A percentile compares a stretch with the other conserved stretches of the same genome.
phyloP scores from a whole-genome alignment of 768 basidiomycete genomes.

The Paxillus involutus region DNA sequence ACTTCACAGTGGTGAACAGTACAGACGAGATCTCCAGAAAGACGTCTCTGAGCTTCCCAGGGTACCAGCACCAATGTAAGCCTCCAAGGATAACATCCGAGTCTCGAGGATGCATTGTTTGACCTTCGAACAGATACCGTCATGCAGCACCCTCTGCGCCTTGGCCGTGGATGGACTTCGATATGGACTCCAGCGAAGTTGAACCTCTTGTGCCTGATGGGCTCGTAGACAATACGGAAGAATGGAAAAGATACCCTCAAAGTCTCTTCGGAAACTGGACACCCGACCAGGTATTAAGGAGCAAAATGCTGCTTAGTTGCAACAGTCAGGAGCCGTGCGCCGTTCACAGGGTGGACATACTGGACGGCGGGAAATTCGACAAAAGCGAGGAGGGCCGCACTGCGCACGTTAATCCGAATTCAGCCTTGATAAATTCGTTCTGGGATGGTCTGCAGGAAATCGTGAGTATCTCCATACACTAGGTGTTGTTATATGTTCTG shows the following conservation, averaged over 20 bases:
- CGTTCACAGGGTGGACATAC: constrained; percentile 27
- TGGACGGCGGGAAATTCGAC: constrained; percentile 16
- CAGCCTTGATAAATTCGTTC: constrained; percentile 24
- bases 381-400: neutral
- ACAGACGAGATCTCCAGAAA: constrained; percentile 7
- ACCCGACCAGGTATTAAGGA: constrained; percentile 29
- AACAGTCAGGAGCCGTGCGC: constrained; percentile 5
- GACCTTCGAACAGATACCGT: constrained; percentile 25
- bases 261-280: constrained; percentile 37
- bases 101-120: neutral
- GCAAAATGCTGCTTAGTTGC: constrained; percentile 22
- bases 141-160: constrained; percentile 42
- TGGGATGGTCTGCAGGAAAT: constrained; percentile 28
- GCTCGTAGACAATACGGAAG: neutral
- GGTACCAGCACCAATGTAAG: constrained; percentile 29
- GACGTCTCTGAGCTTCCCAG: constrained; percentile 14
- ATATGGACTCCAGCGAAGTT: constrained; percentile 23
- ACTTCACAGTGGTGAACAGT: neutral
- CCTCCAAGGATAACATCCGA: neutral
- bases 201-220: constrained; percentile 13
- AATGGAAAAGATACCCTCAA: constrained; percentile 31
- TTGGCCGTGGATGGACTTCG: constrained; percentile 43
- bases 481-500: neutral
- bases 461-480: constrained; percentile 29
- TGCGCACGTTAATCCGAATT: constrained; percentile 5